Conservation (phyloP, 805 yeast genomes). For the Metschnikowia colocasiae region DNA sequence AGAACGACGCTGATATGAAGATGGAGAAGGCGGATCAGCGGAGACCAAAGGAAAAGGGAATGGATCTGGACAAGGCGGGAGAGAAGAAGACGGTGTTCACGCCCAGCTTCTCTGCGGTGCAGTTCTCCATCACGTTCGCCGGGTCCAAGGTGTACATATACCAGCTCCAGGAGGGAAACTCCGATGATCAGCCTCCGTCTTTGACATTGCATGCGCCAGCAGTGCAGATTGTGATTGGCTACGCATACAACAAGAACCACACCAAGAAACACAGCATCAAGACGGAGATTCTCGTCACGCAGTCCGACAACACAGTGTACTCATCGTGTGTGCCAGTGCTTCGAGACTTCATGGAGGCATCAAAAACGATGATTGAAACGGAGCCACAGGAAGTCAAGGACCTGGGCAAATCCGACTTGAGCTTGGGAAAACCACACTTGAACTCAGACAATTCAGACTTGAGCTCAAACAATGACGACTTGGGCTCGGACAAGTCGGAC, state of each 20-base stretch:
- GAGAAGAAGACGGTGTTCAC: conserved; percentile 8
- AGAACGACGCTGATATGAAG: background rate
- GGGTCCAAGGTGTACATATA: conserved; percentile 62
- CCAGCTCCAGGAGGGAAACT: conserved; percentile 40
- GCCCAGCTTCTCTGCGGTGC: conserved; percentile 39
- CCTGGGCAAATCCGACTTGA: conserved; percentile 28
- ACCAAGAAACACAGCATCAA: conserved; percentile 43
- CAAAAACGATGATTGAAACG: conserved; percentile 45
- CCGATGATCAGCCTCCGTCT: conserved; percentile 38
- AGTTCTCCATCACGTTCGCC: conserved; percentile 55
- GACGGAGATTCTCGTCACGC: conserved; percentile 55
- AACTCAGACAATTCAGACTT: conserved; percentile 29
- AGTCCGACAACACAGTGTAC: conserved; percentile 67
- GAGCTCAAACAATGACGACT: too few species aligned
- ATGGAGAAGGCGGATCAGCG: too few species aligned
- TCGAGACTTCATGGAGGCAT: conserved; percentile 50
- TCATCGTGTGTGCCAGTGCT: conserved; percentile 80
- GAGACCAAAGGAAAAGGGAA: background rate
- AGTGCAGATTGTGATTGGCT: conserved; percentile 54
- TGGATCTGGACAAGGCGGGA: too few species aligned
- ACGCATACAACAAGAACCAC: conserved; percentile 36
- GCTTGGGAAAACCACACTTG: too few species aligned
- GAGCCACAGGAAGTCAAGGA: background rate
- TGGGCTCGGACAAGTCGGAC: conserved; percentile 25
- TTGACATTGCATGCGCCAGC: conserved; percentile 74